Base-by-base conservation (phyloP, 202 grass and related monocot genomes). In the Panicum hallii region DNA sequence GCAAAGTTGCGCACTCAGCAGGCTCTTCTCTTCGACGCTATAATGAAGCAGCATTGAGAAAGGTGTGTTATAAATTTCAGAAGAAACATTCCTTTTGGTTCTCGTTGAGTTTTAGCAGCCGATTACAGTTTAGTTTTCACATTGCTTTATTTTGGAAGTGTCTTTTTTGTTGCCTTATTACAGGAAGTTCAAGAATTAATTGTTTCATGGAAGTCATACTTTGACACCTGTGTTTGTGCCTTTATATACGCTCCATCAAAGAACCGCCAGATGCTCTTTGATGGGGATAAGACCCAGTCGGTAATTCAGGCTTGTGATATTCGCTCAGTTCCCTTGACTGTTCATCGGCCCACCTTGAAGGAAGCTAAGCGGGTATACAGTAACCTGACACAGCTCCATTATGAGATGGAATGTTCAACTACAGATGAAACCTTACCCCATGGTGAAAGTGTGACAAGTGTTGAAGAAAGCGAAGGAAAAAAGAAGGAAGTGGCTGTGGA, bases 41-140 rank as follows among this genome's bases (percentile, higher is more conserved):
- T 67, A 99, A 96, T 80, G 96, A 99, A 94, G 90, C 86, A 4
- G 96, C 96, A 79, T 80, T 99, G 77, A 99, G 86, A 88, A 99
- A 89, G 86, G 96, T 99, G 90, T 88, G 45, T 4, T 43, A 56
- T 45, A 73, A 20, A 78, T 28, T 82, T 72, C 7, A 32, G 44
- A 48, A 57, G 22, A 58, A 73, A 32, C 46, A 4, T 42, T 76
- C 8, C 12, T 49, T 80, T 81, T 46, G 38, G 63, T 71, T 11
- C 20, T 46, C 75, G 64, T 75, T 58, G 46, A 81, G 46, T 57
- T 71, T 60, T 28, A 86, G 4, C 34, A 82, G 49, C 30, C 22
- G 61, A 74, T 61, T 53, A 36, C 74, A 53, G 12, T 9, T 61
- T 80, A 41, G 20, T 67, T 45, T 78, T 22, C 44, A n/a, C 36